Evolutionary conservation across 345 rosid species (phyloP).

Genomic region (Jatropha curcas): DNA sequence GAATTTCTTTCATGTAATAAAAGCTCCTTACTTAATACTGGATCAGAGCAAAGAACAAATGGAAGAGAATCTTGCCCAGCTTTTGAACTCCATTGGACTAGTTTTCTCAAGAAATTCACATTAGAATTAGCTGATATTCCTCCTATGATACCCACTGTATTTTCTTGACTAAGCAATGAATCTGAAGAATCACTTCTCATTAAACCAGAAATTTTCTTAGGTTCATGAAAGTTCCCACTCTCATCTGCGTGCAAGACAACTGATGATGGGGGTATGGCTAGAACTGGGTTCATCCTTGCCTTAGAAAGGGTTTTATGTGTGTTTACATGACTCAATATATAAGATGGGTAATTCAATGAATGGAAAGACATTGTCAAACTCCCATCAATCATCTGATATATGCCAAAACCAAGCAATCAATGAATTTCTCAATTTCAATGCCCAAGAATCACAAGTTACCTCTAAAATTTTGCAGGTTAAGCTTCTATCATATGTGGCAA

Average conservation of each 20-base stretch:
- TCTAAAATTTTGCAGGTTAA: constrained; percentile 5
- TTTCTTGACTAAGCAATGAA: constrained; percentile 50
- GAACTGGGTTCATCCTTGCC: constrained; percentile 44
- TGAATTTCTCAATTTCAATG: constrained; percentile 19
- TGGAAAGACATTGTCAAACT: constrained; percentile 52
- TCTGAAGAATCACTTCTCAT: constrained; percentile 24
- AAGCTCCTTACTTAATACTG: constrained; percentile 55
- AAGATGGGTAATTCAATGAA: constrained; percentile 40
- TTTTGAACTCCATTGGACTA: constrained; percentile 52
- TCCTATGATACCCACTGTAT: constrained; percentile 72
- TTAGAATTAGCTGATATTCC: constrained; percentile 59
- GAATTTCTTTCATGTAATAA: constrained; percentile 44
- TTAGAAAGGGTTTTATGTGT: constrained; percentile 28
- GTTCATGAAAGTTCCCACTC: constrained; percentile 47
- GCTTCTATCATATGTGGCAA: constrained; percentile 4
- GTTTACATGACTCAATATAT: constrained; percentile 26
- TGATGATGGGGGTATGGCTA: constrained; percentile 57
- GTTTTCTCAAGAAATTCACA: constrained; percentile 53
- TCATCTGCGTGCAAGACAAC: constrained; percentile 51
- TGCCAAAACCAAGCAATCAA: constrained; percentile 4
- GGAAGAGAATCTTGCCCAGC: constrained; percentile 52
- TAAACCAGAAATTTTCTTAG: constrained; percentile 41
- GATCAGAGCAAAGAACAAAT: constrained; percentile 72
- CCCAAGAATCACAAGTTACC: constrained; percentile 9
- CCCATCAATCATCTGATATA: constrained; percentile 46